Evolutionary conservation across 495 filamentous ascomycete species (phyloP).

Genomic region (Neurospora sp.): DNA sequence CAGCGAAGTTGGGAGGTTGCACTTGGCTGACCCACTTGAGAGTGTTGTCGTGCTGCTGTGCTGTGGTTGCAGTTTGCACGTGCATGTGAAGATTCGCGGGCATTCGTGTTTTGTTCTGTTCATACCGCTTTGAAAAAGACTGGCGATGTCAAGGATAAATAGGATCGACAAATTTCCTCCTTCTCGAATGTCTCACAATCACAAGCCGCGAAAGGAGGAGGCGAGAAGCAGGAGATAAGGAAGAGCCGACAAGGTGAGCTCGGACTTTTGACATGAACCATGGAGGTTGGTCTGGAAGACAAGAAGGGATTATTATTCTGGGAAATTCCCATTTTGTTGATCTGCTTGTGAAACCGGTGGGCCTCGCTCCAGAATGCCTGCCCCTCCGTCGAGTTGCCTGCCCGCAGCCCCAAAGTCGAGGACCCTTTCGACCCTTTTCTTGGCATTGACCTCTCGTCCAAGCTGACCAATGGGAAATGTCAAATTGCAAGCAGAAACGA

Average conservation of each 20-base stretch:
- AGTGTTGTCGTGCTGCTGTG: not conserved
- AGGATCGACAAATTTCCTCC: not conserved
- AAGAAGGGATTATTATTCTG: too few species aligned
- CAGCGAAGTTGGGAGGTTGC: not conserved
- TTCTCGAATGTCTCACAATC: not conserved
- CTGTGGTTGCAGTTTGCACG: not conserved
- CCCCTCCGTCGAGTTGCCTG: not conserved
- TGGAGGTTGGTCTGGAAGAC: too few species aligned
- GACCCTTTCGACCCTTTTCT: not conserved
- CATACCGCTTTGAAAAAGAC: not conserved
- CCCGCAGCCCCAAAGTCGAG: not conserved
- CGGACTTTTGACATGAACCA: too few species aligned
- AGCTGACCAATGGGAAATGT: not conserved
- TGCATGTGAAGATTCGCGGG: not conserved
- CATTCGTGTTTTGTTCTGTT: not conserved
- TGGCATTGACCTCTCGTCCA: not conserved
- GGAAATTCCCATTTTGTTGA: not conserved
- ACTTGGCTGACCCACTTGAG: not conserved
- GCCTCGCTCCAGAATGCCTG: not conserved
- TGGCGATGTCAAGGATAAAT: too few species aligned
- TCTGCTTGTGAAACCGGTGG: not conserved
- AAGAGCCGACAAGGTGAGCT: not conserved
- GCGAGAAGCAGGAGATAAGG: not conserved
- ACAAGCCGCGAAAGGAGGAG: not conserved
- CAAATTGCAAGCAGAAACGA: not conserved